Percentiles rank a stretch among this genome's conserved stretches.
phyloP scores from a whole-genome alignment of 208 protist species.

The Trypanosoma conorhini region DNA sequence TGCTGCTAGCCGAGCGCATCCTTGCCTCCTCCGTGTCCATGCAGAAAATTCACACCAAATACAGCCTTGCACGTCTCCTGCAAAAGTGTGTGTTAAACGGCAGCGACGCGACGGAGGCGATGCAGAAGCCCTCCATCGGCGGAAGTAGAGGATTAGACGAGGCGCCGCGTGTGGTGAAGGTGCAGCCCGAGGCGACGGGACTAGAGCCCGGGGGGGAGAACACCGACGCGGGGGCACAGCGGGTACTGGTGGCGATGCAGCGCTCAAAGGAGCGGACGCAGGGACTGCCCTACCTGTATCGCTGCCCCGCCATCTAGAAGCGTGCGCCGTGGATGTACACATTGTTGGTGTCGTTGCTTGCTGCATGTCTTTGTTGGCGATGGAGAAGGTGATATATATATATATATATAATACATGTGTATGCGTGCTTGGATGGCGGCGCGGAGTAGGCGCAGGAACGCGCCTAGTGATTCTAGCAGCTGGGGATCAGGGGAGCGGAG shows the following conservation, averaged over 20 bases:
- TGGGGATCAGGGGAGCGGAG: too few relatives aligned
- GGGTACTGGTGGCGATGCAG: slow-evolving; percentile 78
- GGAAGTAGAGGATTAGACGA: slow-evolving; percentile 18
- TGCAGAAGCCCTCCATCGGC: slow-evolving; percentile 25
- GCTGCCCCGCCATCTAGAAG: slow-evolving; percentile 86
- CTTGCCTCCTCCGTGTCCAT: slow-evolving; percentile 76
- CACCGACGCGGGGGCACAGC: slow-evolving; percentile 20
- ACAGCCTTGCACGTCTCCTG: slow-evolving; percentile 80
- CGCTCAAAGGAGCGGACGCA: slow-evolving; percentile 85
- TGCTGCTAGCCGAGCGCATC: slow-evolving; percentile 84
- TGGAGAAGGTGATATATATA: not conserved
- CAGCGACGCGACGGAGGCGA: slow-evolving; percentile 44
- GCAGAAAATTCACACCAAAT: slow-evolving; percentile 87
- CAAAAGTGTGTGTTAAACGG: slow-evolving; percentile 73
- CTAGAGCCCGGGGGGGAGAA: not conserved
- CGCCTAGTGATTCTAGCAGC: too few relatives aligned
- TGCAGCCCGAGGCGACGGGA: slow-evolving; percentile 44
- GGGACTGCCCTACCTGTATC: slow-evolving; percentile 91
- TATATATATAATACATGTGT: too few relatives aligned
- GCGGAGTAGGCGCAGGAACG: too few relatives aligned
- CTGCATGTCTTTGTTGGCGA: not conserved
- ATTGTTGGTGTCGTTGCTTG: not conserved
- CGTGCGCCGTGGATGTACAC: not conserved
- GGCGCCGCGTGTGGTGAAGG: slow-evolving; percentile 53
- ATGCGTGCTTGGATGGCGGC: too few relatives aligned